phyloP scores from a whole-genome alignment of 2,329 filamentous ascomycete species.

The Conoideocrella luteorostrata region DNA sequence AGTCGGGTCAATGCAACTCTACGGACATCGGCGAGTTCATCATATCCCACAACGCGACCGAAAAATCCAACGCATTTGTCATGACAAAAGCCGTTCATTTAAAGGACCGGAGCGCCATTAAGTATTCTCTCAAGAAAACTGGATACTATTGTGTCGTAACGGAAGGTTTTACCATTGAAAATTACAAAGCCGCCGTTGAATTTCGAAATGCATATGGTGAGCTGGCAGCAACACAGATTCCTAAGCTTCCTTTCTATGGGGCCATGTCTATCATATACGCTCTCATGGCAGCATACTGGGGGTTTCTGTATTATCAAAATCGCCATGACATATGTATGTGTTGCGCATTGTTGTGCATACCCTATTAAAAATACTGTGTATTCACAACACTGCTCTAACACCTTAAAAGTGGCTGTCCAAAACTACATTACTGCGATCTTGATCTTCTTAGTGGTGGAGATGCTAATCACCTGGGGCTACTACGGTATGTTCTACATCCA shows the following conservation, averaged over 20 bases:
- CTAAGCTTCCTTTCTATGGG: slow-evolving; percentile 95
- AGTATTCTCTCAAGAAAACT: slow-evolving; percentile 81
- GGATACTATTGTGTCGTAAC: slow-evolving; percentile 95
- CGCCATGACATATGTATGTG: slow-evolving; percentile 75
- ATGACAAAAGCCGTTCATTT: slow-evolving; percentile 76
- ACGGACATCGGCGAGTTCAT: slow-evolving; percentile 83
- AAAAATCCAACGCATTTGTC: slow-evolving; percentile 64
- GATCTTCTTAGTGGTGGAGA: slow-evolving; percentile 88
- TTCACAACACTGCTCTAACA: slow-evolving; percentile 3
- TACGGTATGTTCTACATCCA: slow-evolving; percentile 56
- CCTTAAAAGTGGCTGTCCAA: slow-evolving; percentile 71
- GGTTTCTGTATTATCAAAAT: slow-evolving; percentile 91
- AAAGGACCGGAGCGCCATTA: slow-evolving; percentile 65
- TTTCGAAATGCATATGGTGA: slow-evolving; percentile 97
- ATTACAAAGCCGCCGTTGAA: slow-evolving; percentile 77
- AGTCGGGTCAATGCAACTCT: slow-evolving; percentile 63
- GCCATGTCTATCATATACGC: slow-evolving; percentile 91
- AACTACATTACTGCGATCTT: slow-evolving; percentile 99
- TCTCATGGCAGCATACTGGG: slow-evolving; percentile 78
- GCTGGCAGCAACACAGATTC: slow-evolving; percentile 88
- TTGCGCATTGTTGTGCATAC: no score
- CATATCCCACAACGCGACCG: slow-evolving; percentile 66
- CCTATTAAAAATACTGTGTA: no score
- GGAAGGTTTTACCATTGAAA: slow-evolving; percentile 56
- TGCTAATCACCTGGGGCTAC: slow-evolving; percentile 98